Evolutionary conservation across 2,329 filamentous ascomycete genomes (phyloP).

Genomic region (Fusarium duplospermum): DNA sequence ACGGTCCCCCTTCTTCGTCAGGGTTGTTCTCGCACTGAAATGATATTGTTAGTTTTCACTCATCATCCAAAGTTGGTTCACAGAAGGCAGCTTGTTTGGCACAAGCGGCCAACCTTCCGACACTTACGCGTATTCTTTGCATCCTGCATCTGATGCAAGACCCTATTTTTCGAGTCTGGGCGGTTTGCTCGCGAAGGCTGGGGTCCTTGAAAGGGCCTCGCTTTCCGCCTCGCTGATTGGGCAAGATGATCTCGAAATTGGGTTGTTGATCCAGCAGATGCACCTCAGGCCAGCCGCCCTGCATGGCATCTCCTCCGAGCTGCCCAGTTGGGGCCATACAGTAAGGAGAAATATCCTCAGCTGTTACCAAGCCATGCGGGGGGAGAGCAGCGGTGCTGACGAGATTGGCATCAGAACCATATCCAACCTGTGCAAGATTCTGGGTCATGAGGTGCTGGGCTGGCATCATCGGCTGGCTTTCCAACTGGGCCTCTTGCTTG

Average conservation of each 20-base stretch:
- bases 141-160: constrained; percentile 71
- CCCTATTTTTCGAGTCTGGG: constrained; percentile 67
- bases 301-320: constrained; percentile 14
- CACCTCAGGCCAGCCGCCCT: constrained; percentile 34
- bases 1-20: constrained; percentile 59
- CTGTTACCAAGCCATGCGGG: constrained; percentile 26
- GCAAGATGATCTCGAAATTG: constrained; percentile 45
- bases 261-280: constrained; percentile 40
- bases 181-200: constrained; percentile 64
- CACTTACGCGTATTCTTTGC: constrained; percentile 70
- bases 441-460: constrained; percentile 32
- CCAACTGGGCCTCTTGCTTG: constrained; percentile 36
- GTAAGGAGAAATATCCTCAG: constrained; percentile 34
- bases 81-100: neutral
- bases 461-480: constrained; percentile 26
- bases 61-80: neutral
- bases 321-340: constrained; percentile 24
- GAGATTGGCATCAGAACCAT: constrained; percentile 28
- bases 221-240: constrained; percentile 50
- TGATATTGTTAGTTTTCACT: constrained; percentile 13
- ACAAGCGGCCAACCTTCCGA: too few species aligned
- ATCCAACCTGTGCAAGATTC: constrained; percentile 35
- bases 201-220: constrained; percentile 67
- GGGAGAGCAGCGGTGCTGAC: constrained; percentile 21
- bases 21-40: constrained; percentile 64